These are phyloP conservation scores for Prunus campanulata DNA, from an alignment of 306 rosid species.

Conservation along the genomic window DNA sequence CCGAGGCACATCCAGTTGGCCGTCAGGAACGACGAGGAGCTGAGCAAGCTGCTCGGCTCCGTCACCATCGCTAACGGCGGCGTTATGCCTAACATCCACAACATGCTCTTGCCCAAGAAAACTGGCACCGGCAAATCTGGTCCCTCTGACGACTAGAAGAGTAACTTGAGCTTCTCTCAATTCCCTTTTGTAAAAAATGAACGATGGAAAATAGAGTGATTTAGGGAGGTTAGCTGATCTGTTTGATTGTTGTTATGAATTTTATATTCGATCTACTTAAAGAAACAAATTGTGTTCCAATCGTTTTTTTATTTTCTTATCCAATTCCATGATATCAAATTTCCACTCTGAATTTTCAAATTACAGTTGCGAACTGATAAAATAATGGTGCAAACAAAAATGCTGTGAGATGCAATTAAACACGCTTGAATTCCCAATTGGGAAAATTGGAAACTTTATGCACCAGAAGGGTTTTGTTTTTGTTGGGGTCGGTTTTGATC, in stretches of 20 bases:
- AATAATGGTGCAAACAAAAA: not conserved
- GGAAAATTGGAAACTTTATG: not conserved
- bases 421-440: not conserved
- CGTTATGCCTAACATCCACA: slow-evolving; percentile 31
- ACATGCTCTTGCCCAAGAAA: slow-evolving; percentile 14
- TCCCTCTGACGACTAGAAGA: not conserved
- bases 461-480: not conserved
- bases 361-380: too few relatives aligned
- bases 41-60: slow-evolving; percentile 23
- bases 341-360: not conserved
- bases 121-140: slow-evolving; percentile 4
- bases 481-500: slow-evolving; percentile 26
- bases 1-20: slow-evolving; percentile 33
- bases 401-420: not conserved
- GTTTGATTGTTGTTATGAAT: not conserved
- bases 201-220: not conserved
- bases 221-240: not conserved
- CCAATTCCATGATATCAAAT: not conserved
- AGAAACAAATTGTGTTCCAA: not conserved
- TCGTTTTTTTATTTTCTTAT: not conserved
- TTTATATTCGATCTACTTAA: not conserved
- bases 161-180: not conserved
- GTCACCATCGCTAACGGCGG: slow-evolving; percentile 29
- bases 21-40: slow-evolving; percentile 25
- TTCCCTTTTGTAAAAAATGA: not conserved